Evolutionary conservation across 176 grass and related monocot species (phyloP), one percentile per base, ranked within the genome.

Genomic region (Tillandsia leiboldiana): DNA sequence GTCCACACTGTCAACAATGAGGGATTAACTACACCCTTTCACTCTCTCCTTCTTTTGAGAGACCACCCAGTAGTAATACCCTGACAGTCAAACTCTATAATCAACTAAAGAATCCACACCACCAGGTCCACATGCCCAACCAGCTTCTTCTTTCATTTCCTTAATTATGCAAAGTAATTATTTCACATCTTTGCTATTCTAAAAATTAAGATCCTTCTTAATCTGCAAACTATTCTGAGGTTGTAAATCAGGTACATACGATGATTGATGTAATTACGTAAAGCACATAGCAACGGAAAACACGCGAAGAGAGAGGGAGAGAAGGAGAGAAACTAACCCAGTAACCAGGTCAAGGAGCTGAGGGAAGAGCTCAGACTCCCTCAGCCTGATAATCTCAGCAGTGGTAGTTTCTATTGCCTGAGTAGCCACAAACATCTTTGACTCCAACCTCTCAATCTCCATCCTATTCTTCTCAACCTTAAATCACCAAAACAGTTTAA

Each of bases 331-430:
- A 70, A 84, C 86, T 83, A 47, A 99, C 94, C 94, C 84, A 50
- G 86, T 83, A 58, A 99, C 84, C 8, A 99, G 77, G 50, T 93
- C 87, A 72, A 99, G 94, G 69, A 99, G 86, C 75, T 99, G 94
- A 64, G 94, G 94, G 26, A 93, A 99, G 29, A 99, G 84, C 82
- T 99, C 89, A 3, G 89, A 84, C 70, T 99, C 89, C 65, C 94
- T 86, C 15, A 99, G 75, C 84, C 80, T 87, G 64, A 93, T 93
- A 73, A 99, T 99, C 77, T 92, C 94, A 51, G 84, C 90, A 51
- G 89, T 86, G 51, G 94, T 99, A 75, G 89, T 93, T 70, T 99
- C 94, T 66, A 99, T 93, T 65, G 94, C 86, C 78, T 99, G 89
- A 23, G 87, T 84, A 18, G 84, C 89, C 65, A 99, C 94, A 54